Evolutionary conservation across 169 alveolate genomes (phyloP), one percentile per base, ranked within the genome.

Genomic region (Eimeria praecox): DNA sequence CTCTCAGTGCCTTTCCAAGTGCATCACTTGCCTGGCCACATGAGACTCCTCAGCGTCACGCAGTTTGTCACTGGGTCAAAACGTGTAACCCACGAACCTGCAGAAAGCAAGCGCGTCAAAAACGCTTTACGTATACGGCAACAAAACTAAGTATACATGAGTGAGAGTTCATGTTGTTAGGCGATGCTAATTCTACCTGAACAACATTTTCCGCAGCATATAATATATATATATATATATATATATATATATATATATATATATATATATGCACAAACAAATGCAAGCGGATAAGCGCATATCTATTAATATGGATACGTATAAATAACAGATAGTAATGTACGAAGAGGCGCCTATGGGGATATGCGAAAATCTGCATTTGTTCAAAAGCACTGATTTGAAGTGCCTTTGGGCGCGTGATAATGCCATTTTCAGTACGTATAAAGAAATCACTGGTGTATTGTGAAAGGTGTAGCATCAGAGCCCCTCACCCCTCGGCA

Each of bases 1-100:
- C 18, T 0, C 69, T 59, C 46, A 27, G 20, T 10, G 18, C 54
- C 85, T 38, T 40, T 38, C 54, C 52, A 38, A 42, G 42, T 49
- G 20, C 2, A 49, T 69, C 46, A 20, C 92, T 30, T 80, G 44
- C 95, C 95, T 24, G 95, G 95, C 95, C 95, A 92, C 77, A 92
- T 33, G 42, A 92, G 91, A 59, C 95, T 92, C 46, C 95, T 82
- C 44, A 92, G 35, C 18, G 95, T 92, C 54, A 92, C 95, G n/a
- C 83, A 56, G 33, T 83, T 49, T 12, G 92, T 54, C 8, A 83
- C 20, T 12, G 95, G 92, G 73, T 92, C 95, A 59, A n/a, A 92
- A 59, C 95, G 95, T 44, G 75, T 56, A 24, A 71, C 71, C 95
- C 95, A 92, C 54, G 91, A 69, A 40, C 95, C 95, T 92, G 95